Base-by-base conservation (phyloP, 106 monocot genomes). In the Chionographis japonica region DNA sequence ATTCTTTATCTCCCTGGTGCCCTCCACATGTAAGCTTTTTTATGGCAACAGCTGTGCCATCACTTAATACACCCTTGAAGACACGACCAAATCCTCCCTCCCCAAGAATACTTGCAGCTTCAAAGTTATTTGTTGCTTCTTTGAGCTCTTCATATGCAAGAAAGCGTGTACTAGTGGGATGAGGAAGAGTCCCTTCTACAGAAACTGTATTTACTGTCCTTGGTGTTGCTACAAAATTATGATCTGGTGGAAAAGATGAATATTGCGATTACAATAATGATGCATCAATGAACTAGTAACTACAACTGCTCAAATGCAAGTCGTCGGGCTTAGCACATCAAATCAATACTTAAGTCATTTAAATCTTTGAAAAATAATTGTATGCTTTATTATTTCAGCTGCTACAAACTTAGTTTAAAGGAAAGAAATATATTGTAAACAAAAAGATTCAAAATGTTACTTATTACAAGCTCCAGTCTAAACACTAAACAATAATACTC, bases 31-130 rank as follows among this genome's bases (percentile, higher is more conserved):
- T 89, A 66, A 97, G 92, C 74, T 92, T 92, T 75, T 97, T 97
- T 55, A 97, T 97, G 62, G 97, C 97, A 50, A 97, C 97, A 38
- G 84, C 76, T 16, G 97, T 92, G 8, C 97, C 97, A 76, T 97
- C 97, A 65, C 60, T 74, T 46, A 97, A 56, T 18, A 84, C 71
- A 42, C 97, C 97, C 74, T 92, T 97, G 65, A 74, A 97, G 50
- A 97, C 97, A 51, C 84, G 92, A 12, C 97, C 97, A 75, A 97
- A 97, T 8, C 97, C 97, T 71, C 97, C 97, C 58, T 97, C 92
- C 13, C 97, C 97, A 60, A 97, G 78, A 51, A 97, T 50, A 56
- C 86, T 83, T 60, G 87, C 73, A 58, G 76, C 61, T 69, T 86
- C 80, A 77, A 97, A 97, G 39, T 87, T 87, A 50, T 92, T 86